Base-by-base conservation (phyloP, 352 stramenopile species). In the Lagenidium giganteum region DNA sequence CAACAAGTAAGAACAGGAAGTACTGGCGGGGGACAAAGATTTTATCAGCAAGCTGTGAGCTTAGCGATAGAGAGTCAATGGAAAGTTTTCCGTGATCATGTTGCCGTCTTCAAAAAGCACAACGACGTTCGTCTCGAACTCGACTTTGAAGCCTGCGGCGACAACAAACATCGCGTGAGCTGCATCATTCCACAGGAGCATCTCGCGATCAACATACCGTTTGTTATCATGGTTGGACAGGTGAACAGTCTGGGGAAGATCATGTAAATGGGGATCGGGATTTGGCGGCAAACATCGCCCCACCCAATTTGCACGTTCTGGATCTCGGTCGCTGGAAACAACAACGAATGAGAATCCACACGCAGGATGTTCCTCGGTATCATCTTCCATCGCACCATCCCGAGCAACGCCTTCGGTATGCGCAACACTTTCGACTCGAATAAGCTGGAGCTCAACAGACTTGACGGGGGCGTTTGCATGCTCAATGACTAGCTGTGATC, bases 181-280 rank as follows among this genome's bases (percentile, higher is more conserved):
- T 22, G 13, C 9, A 37, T 11, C 12, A 7, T 20, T 27, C 31
- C 40, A 6, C 9, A 47, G 3, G 27, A 33, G 20, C 36, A 13
- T 54, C 18, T 33, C 2, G 21, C 48, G 5, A 17, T 23, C 3
- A 37, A 52, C 64, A 23, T 51, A 89, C 78, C 54, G 22, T 77
- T 64, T 12, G 79, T 89, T 41, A 89, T 55, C 75, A 95, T 92
- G n/a, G 87, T 93, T 8, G 90, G 88, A 42, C 87, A 97, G 0
- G 88, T 96, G 49, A 97, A 96, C 17, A 96, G 67, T 4, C 89
- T 70, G 0, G 91, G 91, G 36, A 97, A 95, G 42, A 96, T 90
- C 86, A 97, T 97, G 74, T 97, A 96, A 48, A 97, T 95, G 5
- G 91, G 91, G 35, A 97, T 95, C 20, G 72, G 64, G 36, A 97